These are phyloP conservation scores for Starmera caribaea DNA, from an alignment of 805 yeast species.

Conservation along the genomic window DNA sequence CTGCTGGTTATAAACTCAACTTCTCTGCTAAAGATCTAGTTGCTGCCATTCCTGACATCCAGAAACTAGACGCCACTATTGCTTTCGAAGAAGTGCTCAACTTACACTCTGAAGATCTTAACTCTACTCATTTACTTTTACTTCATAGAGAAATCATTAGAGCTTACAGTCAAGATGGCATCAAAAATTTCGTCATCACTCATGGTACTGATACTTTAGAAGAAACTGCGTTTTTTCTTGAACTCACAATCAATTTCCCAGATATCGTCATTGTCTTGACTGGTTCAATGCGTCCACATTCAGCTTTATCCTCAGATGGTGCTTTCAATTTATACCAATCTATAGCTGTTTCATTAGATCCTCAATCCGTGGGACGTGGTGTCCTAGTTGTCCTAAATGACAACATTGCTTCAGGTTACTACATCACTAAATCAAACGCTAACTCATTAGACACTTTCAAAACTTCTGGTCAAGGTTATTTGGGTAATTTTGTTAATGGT, in stretches of 20 bases:
- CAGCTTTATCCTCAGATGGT: constrained; percentile 63
- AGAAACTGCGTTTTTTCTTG: constrained; percentile 58
- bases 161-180: constrained; percentile 28
- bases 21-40: constrained; percentile 42
- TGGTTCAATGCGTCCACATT: constrained; percentile 70
- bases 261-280: constrained; percentile 55
- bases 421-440: constrained; percentile 62
- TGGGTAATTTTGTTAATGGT: constrained; percentile 62
- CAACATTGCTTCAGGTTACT: constrained; percentile 59
- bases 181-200: constrained; percentile 54
- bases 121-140: constrained; percentile 32
- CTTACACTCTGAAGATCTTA: constrained; percentile 50
- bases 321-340: constrained; percentile 68
- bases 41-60: constrained; percentile 44
- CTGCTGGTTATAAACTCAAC: constrained; percentile 47
- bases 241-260: constrained; percentile 35
- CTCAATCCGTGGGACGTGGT: constrained; percentile 45
- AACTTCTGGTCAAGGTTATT: constrained; percentile 56
- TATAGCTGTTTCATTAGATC: constrained; percentile 48
- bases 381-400: constrained; percentile 58
- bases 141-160: constrained; percentile 37
- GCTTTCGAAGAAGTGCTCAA: constrained; percentile 57
- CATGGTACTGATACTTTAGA: constrained; percentile 69
- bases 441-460: constrained; percentile 64
- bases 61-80: constrained; percentile 38